phyloP scores from a whole-genome alignment of 164 flowering plant species.

The Santalum album region DNA sequence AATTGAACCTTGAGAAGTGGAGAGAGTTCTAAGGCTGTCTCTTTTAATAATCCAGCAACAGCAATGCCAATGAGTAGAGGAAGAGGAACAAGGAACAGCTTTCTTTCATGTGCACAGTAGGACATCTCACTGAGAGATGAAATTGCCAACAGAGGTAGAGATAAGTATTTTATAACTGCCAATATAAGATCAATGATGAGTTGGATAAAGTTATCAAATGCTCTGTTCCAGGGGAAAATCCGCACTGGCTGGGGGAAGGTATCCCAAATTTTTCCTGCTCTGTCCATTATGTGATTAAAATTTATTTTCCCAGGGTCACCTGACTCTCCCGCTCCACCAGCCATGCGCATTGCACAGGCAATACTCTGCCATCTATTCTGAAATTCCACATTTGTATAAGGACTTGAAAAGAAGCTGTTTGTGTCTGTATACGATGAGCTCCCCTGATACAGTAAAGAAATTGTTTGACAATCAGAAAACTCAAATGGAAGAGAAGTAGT shows the following conservation, averaged over 20 bases:
- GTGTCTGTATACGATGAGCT: constrained; percentile 2
- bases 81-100: constrained; percentile 48
- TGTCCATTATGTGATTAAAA: constrained; percentile 30
- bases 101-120: constrained; percentile 80
- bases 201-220: constrained; percentile 45
- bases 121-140: constrained; percentile 83
- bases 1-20: constrained; percentile 55
- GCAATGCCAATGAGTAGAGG: constrained; percentile 56
- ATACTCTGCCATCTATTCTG: constrained; percentile 13
- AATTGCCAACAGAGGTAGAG: constrained; percentile 52
- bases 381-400: constrained; percentile 13
- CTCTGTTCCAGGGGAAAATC: constrained; percentile 69
- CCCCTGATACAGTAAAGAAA: constrained; percentile 14
- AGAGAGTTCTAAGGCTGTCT: constrained; percentile 46
- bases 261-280: constrained; percentile 46
- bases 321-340: constrained; percentile 34
- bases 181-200: constrained; percentile 45
- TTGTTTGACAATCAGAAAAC: not conserved
- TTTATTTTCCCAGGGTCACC: constrained; percentile 38
- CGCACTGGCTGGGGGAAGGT: constrained; percentile 69
- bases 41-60: constrained; percentile 50
- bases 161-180: constrained; percentile 52
- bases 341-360: constrained; percentile 33
- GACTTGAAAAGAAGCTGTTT: constrained; percentile 8
- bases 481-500: constrained; percentile 3